Evolutionary conservation across 176 grass and related monocot genomes (phyloP), one percentile per base, ranked within the genome.

Genomic region (Triticum aestivum): DNA sequence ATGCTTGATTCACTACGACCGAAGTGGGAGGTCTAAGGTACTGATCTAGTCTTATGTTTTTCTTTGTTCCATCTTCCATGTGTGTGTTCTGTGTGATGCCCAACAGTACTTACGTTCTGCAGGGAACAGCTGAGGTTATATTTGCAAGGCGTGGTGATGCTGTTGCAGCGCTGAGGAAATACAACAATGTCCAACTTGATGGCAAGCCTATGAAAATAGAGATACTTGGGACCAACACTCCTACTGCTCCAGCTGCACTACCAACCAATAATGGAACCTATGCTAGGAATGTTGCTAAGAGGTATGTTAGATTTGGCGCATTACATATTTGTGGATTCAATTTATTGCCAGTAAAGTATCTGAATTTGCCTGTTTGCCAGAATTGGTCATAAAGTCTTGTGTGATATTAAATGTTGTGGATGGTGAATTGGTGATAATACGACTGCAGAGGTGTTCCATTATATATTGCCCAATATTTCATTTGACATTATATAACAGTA

Each of bases 131-230:
- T 84, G 97, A 97, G 86, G 92, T 96, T 79, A 84, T 99, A 83
- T 99, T 88, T 89, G 83, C 97, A 81, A 99, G 97, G 86, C 82
- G 92, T 42, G 13, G 76, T 78, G 97, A 99, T 85, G 97, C 92
- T 54, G 51, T 93, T 20, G 92, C 90, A 6, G 97, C 97, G 9
- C 77, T 90, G 33, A 97, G 89, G 69, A 99, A 91, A 83, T 99
- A 99, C 93, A 92, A 97, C 83, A 94, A 96, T 70, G 97, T 99
- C 63, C 90, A 94, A 82, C 97, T 99, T 79, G 97, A 99, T 94
- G 94, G 97, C 23, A 99, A 99, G 83, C 94, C 92, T 23, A 99
- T 99, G 97, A 91, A 96, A 84, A 96, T 99, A 78, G 94, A 99
- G 72, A 87, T 99, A 56, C 82, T 99, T n/a, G 90, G 90, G 84